Conservation (phyloP, 345 rosid genomes). For the Chamaenerion angustifolium region DNA sequence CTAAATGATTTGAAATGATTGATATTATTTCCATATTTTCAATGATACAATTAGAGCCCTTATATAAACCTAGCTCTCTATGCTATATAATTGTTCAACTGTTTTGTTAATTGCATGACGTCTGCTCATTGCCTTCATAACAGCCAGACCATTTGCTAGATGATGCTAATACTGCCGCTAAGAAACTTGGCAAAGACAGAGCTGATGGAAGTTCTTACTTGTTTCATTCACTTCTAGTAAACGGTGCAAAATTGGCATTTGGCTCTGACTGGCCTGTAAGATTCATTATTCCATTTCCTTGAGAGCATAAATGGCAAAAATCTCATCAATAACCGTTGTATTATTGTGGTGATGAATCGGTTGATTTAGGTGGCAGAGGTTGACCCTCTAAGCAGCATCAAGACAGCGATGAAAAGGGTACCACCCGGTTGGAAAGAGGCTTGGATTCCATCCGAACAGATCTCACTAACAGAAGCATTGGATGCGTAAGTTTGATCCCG, state of each 20-base stretch:
- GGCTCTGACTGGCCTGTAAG: conserved; percentile 99
- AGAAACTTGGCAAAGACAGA: conserved; percentile 72
- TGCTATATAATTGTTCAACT: too few relatives aligned
- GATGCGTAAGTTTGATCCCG: conserved; percentile 36
- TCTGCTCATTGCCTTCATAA: conserved; percentile 8
- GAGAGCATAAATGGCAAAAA: not conserved
- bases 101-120: not conserved
- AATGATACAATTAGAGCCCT: too few relatives aligned
- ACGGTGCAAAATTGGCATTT: conserved; percentile 51
- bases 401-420: conserved; percentile 58
- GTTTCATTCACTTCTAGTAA: conserved; percentile 42
- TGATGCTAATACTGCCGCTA: conserved; percentile 61
- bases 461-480: conserved; percentile 49
- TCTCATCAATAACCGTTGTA: not conserved
- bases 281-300: conserved; percentile 1
- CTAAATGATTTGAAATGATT: too few relatives aligned
- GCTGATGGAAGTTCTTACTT: conserved; percentile 51
- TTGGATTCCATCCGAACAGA: conserved; percentile 66
- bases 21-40: too few relatives aligned
- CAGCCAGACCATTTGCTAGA: conserved; percentile 89
- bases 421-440: conserved; percentile 61
- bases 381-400: conserved; percentile 54
- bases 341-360: not conserved
- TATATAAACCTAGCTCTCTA: too few relatives aligned
- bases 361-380: conserved; percentile 46